These are phyloP conservation scores for Mucor velutinosus DNA, from an alignment of 371 early-diverging fungal genomes.

Conservation along the genomic window DNA sequence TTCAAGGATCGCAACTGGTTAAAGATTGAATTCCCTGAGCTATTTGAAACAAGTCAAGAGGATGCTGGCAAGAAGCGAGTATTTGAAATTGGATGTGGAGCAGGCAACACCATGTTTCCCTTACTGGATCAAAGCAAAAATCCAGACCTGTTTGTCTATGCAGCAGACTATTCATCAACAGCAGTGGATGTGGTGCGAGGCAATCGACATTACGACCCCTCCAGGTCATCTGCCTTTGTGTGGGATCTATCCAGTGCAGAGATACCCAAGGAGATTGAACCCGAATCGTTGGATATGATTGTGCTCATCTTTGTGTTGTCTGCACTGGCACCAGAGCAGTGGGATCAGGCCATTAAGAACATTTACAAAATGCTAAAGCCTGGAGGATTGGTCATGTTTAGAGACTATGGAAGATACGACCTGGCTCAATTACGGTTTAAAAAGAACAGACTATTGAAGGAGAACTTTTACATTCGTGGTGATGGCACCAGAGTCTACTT, in stretches of 20 bases:
- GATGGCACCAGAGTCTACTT: slow-evolving; percentile 81
- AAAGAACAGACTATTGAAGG: slow-evolving; percentile 49
- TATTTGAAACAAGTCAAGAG: slow-evolving; percentile 46
- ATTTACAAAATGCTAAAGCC: slow-evolving; percentile 71
- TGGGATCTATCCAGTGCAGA: slow-evolving; percentile 75
- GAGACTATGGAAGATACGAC: slow-evolving; percentile 91
- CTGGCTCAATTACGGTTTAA: slow-evolving; percentile 88
- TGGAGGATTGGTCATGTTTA: slow-evolving; percentile 78
- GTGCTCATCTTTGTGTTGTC: slow-evolving; percentile 84
- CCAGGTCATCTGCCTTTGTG: slow-evolving; percentile 77
- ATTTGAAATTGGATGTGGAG: slow-evolving; percentile 94
- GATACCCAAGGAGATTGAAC: slow-evolving; percentile 63
- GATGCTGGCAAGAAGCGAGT: slow-evolving; percentile 51
- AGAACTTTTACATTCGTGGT: slow-evolving; percentile 87
- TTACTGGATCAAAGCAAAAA: slow-evolving; percentile 74
- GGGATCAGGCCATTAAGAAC: slow-evolving; percentile 70
- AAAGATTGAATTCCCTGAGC: slow-evolving; percentile 88
- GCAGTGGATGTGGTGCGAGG: slow-evolving; percentile 77
- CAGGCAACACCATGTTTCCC: slow-evolving; percentile 95
- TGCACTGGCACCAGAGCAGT: slow-evolving; percentile 82
- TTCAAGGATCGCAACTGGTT: slow-evolving; percentile 97
- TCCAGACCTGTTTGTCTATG: slow-evolving; percentile 68
- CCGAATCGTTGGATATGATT: slow-evolving; percentile 72
- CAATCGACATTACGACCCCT: slow-evolving; percentile 57
- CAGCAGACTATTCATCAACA: slow-evolving; percentile 80